Percentiles rank a stretch among this genome's conserved stretches.
These are phyloP conservation scores for Hypoxylon fuscum DNA, from an alignment of 495 filamentous ascomycete genomes.

Conservation along the genomic window DNA sequence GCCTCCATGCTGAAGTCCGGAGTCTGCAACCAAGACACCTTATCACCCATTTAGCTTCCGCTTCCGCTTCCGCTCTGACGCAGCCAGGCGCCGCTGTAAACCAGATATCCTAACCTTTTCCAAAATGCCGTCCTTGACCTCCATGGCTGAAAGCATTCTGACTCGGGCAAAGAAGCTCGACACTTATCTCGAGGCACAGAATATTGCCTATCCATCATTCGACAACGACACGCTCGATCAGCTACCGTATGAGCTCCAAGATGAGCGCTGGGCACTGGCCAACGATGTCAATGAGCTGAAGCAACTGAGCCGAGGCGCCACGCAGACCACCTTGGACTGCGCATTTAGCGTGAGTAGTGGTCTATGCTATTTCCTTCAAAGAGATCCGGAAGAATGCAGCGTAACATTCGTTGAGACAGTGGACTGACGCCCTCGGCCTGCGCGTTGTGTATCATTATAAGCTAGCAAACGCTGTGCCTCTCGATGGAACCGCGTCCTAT, in stretches of 20 bases:
- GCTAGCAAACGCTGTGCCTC: background rate
- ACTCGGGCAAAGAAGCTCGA: conserved; percentile 10
- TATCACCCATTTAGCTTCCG: background rate
- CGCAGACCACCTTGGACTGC: conserved; percentile 5
- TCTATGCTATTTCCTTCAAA: conserved; percentile 3
- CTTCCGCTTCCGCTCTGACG: background rate
- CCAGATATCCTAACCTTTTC: background rate
- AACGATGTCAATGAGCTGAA: conserved; percentile 6
- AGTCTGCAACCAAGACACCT: background rate
- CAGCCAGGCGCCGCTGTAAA: conserved; percentile 2
- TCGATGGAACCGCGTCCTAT: background rate
- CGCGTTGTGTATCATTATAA: conserved; percentile 11
- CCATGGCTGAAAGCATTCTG: conserved; percentile 3
- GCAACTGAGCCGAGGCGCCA: conserved; percentile 9
- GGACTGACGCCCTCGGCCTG: conserved; percentile 7
- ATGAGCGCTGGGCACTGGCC: conserved; percentile 7
- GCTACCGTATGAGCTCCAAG: conserved; percentile 9
- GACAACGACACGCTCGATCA: conserved; percentile 14
- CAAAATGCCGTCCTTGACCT: conserved; percentile 14
- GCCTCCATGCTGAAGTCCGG: background rate
- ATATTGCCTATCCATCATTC: conserved; percentile 10
- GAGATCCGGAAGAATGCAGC: background rate
- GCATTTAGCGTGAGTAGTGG: conserved; percentile 5
- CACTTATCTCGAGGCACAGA: background rate
- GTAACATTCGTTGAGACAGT: conserved; percentile 6